phyloP scores from a whole-genome alignment of 2,329 filamentous ascomycete species.

The Colletotrichum sp. region DNA sequence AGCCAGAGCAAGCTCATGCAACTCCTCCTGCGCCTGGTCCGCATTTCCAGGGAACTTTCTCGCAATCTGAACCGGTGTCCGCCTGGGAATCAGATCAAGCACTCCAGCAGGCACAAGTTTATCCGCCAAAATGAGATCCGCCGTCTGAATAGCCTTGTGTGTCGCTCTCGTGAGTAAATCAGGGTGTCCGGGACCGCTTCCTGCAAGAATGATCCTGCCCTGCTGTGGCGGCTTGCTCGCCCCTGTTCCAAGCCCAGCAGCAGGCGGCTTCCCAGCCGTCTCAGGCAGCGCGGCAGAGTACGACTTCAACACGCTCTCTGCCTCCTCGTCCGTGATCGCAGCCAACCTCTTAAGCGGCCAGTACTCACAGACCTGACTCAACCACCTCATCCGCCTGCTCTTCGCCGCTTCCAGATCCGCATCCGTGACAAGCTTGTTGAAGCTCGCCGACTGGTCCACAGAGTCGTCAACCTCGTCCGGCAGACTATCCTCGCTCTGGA shows the following conservation, averaged over 20 bases:
- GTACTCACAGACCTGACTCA: constrained; percentile 97
- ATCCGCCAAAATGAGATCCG: constrained; percentile 83
- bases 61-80: constrained; percentile 88
- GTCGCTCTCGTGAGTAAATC: constrained; percentile 87
- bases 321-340: constrained; percentile 78
- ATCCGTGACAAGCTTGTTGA: constrained; percentile 82
- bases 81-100: constrained; percentile 86
- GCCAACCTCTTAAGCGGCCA: constrained; percentile 90
- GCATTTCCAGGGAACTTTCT: constrained; percentile 98
- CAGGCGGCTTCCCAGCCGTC: background rate
- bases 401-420: constrained; percentile 77
- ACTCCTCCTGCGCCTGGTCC: constrained; percentile 89
- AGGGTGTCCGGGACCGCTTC: constrained; percentile 90
- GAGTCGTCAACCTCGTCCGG: constrained; percentile 60
- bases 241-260: background rate
- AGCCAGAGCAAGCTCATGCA: constrained; percentile 78
- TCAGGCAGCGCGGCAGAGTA: constrained; percentile 52
- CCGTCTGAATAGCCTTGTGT: constrained; percentile 74
- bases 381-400: constrained; percentile 86
- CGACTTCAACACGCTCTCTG: constrained; percentile 76
- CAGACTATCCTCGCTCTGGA: constrained; percentile 75
- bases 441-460: constrained; percentile 76
- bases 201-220: constrained; percentile 85
- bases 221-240: constrained; percentile 27
- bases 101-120: constrained; percentile 87